phyloP scores from a whole-genome alignment of 805 yeast genomes.

The Myxozyma sirexii region DNA sequence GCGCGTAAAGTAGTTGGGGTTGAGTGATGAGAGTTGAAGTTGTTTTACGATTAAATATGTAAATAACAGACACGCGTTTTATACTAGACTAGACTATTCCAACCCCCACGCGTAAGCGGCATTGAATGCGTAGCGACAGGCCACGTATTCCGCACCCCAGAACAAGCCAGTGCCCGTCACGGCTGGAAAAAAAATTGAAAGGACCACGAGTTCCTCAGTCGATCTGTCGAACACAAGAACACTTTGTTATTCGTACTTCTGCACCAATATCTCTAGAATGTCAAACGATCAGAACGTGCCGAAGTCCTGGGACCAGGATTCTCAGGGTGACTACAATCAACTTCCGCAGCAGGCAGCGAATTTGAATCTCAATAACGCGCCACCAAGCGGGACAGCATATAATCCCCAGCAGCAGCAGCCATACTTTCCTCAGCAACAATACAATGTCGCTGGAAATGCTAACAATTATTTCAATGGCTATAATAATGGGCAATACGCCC shows the following conservation, averaged over 20 bases:
- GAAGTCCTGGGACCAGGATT: constrained; percentile 32
- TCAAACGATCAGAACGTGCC: constrained; percentile 27
- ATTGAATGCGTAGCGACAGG: not conserved
- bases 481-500: constrained; percentile 9
- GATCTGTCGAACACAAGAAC: not conserved
- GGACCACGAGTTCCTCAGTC: not conserved
- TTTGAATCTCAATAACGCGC: constrained; percentile 2
- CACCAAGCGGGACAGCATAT: not conserved
- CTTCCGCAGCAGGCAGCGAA: constrained; percentile 23
- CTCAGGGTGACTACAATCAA: constrained; percentile 28
- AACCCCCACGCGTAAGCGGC: not conserved
- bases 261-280: constrained; percentile 1
- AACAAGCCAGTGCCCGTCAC: not conserved
- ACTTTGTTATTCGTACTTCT: not conserved
- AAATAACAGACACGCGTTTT: too few species aligned
- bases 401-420: constrained; percentile 14
- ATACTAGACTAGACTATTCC: too few species aligned
- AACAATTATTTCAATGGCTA: constrained; percentile 17
- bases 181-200: constrained; percentile 1
- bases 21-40: too few species aligned
- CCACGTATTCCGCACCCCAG: not conserved
- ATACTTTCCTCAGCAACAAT: constrained; percentile 9
- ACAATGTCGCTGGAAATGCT: constrained; percentile 11
- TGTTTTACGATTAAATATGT: too few species aligned
- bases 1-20: too few species aligned